Percentiles rank a stretch among this genome's conserved stretches.
These are phyloP conservation scores for Paulownia fortunei DNA, from an alignment of 257 asterid species.

Conservation along the genomic window DNA sequence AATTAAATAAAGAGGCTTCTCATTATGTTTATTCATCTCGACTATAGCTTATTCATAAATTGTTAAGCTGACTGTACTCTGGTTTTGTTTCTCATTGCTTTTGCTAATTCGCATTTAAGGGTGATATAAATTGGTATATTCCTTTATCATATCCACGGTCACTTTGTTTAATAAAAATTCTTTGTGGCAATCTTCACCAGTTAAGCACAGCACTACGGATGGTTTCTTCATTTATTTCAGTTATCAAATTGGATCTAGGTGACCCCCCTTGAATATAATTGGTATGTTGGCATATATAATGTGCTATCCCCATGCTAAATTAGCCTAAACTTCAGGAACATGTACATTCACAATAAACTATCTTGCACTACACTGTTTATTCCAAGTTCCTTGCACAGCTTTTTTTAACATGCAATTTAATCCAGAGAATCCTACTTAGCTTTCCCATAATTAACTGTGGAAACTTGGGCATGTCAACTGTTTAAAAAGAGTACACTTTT, in stretches of 20 bases:
- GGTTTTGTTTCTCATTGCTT: background rate
- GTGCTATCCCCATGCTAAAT: background rate
- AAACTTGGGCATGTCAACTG: background rate
- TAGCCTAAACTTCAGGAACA: background rate
- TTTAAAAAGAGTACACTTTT: background rate
- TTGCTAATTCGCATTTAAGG: background rate
- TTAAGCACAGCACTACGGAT: background rate
- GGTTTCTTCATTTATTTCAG: background rate
- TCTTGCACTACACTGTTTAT: background rate
- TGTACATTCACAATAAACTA: background rate
- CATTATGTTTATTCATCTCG: constrained; percentile 3
- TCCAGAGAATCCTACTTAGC: background rate
- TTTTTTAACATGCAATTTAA: background rate
- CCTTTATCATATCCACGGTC: background rate
- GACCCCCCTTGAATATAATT: background rate
- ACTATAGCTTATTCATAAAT: background rate
- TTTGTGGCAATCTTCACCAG: constrained; percentile 1
- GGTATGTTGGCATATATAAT: background rate
- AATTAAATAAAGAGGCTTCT: background rate
- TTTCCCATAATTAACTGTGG: background rate
- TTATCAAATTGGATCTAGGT: background rate
- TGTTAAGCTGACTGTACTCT: background rate
- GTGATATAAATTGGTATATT: background rate
- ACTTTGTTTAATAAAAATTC: background rate
- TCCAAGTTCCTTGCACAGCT: background rate